Evolutionary conservation across 2,329 filamentous ascomycete genomes (phyloP).

Genomic region (Penicillium sp.): DNA sequence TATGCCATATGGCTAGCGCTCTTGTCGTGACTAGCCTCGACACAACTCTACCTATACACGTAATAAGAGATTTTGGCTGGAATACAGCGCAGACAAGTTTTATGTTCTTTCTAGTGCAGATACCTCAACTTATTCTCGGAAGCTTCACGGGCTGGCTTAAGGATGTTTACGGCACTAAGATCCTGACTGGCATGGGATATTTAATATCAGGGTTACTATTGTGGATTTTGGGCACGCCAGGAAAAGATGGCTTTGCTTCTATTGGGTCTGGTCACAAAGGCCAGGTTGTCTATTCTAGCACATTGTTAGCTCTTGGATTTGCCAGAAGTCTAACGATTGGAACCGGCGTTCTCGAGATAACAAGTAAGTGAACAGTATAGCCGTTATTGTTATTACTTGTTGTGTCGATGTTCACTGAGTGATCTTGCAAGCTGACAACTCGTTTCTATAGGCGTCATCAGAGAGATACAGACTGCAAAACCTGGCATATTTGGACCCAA

Average conservation of each 20-base stretch:
- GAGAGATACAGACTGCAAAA: conserved; percentile 7
- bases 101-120: conserved; percentile 55
- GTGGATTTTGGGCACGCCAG: conserved; percentile 27
- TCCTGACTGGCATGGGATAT: conserved; percentile 24
- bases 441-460: background rate
- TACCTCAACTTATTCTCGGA: conserved; percentile 55
- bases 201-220: conserved; percentile 21
- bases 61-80: conserved; percentile 52
- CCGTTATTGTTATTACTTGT: too few species aligned
- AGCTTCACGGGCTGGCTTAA: conserved; percentile 53
- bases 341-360: conserved; percentile 26
- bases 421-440: background rate
- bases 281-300: conserved; percentile 21
- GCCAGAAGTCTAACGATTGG: conserved; percentile 25
- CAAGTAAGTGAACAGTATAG: conserved; percentile 19
- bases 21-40: conserved; percentile 54
- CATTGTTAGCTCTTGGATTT: conserved; percentile 20
- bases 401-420: too few species aligned
- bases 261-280: conserved; percentile 17
- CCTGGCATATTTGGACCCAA: conserved; percentile 11
- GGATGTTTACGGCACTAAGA: conserved; percentile 22
- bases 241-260: conserved; percentile 25
- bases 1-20: conserved; percentile 45
- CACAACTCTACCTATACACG: conserved; percentile 54
- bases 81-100: conserved; percentile 53